Evolutionary conservation across 148 eudicot species (phyloP).

Genomic region (Vaccinium corymbosum): DNA sequence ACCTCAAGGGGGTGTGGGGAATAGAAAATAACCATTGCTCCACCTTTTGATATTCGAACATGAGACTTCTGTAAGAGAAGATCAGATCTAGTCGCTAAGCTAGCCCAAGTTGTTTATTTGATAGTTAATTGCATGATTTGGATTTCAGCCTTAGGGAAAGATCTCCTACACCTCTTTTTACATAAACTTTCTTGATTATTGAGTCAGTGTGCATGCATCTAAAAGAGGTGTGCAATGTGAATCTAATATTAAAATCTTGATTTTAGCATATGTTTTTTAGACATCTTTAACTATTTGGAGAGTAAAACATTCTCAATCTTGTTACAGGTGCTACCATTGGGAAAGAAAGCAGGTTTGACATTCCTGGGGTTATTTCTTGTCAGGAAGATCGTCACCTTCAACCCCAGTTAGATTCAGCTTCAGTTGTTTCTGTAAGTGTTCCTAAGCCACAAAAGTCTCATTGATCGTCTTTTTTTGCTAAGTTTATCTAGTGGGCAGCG

Average conservation of each 20-base stretch:
- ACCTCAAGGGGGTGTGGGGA: background rate
- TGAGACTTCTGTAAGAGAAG: background rate
- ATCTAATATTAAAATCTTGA: background rate
- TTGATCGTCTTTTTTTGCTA: background rate
- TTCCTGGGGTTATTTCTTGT: constrained; percentile 16
- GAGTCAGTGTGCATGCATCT: background rate
- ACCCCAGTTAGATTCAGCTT: constrained; percentile 17
- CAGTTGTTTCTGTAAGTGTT: constrained; percentile 26
- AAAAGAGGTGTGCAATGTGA: background rate
- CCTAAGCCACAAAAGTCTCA: background rate
- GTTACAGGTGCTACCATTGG: constrained; percentile 16
- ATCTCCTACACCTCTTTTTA: background rate
- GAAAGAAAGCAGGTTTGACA: constrained; percentile 15
- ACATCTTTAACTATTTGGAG: background rate
- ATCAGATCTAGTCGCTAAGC: background rate
- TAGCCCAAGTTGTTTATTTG: background rate
- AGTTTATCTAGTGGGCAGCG: constrained; percentile 15
- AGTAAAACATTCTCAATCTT: background rate
- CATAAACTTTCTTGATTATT: background rate
- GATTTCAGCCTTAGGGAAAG: background rate
- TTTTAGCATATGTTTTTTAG: background rate
- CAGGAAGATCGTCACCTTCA: constrained; percentile 16
- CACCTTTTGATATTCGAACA: background rate
- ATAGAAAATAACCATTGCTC: background rate
- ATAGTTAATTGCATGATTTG: background rate